These are phyloP conservation scores for Colletotrichum cordylinicola DNA, from an alignment of 2,329 filamentous ascomycete species.

Conservation along the genomic window DNA sequence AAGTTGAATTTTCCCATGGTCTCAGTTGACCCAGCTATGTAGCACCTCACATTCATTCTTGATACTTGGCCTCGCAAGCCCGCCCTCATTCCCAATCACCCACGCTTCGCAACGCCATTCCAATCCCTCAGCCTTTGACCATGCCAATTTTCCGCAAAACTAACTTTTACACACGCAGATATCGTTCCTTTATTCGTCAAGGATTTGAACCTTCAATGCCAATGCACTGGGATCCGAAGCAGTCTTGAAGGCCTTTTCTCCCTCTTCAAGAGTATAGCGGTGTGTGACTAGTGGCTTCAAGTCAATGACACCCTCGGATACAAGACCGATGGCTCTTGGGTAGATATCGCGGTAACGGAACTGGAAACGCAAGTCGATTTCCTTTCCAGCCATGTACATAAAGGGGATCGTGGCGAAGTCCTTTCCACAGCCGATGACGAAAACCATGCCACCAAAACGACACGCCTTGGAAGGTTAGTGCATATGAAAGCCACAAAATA, in stretches of 20 bases:
- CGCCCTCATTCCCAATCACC: neutral
- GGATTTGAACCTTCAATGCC: conserved; percentile 22
- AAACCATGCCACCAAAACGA: conserved; percentile 39
- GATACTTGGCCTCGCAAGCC: neutral
- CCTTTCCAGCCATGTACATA: conserved; percentile 32
- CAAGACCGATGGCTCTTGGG: conserved; percentile 44
- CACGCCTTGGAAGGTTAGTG: neutral
- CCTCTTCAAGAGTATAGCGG: conserved; percentile 35
- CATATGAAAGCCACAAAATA: neutral
- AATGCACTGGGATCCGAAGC: conserved; percentile 12
- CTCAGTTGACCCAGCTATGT: neutral
- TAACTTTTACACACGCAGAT: neutral
- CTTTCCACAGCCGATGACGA: conserved; percentile 40
- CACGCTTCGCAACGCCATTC: neutral
- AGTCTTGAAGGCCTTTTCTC: conserved; percentile 31
- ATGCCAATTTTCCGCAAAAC: neutral
- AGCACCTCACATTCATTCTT: neutral
- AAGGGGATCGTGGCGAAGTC: conserved; percentile 41
- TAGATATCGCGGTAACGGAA: conserved; percentile 44
- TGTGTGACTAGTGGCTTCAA: conserved; percentile 36
- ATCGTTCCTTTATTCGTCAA: conserved; percentile 15
- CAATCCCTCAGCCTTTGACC: neutral
- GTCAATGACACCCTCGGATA: conserved; percentile 30
- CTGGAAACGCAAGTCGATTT: conserved; percentile 44
- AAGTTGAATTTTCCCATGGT: neutral